Evolutionary conservation across 805 yeast genomes (phyloP).

Genomic region (Ogataea dorogensis): DNA sequence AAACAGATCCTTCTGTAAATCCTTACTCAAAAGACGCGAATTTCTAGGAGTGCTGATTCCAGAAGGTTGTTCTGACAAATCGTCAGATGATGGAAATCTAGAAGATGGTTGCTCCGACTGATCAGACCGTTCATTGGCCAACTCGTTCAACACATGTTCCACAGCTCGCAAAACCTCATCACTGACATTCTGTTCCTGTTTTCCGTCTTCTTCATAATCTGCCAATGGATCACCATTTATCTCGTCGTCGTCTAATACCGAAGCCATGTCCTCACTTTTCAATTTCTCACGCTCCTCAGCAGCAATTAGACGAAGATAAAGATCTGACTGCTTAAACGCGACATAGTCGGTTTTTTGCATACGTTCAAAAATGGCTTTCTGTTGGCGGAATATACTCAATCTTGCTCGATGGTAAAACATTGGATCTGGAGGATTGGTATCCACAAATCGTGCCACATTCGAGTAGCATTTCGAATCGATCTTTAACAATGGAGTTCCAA

Average conservation of each 20-base stretch:
- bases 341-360: slow-evolving; percentile 54
- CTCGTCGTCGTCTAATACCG: slow-evolving; percentile 22
- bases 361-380: slow-evolving; percentile 47
- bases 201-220: slow-evolving; percentile 29
- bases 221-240: slow-evolving; percentile 35
- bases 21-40: slow-evolving; percentile 30
- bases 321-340: slow-evolving; percentile 59
- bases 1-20: slow-evolving; percentile 33
- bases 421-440: slow-evolving; percentile 23
- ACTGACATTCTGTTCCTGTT: slow-evolving; percentile 40
- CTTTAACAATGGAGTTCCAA: slow-evolving; percentile 32
- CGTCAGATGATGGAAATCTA: slow-evolving; percentile 14
- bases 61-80: slow-evolving; percentile 12
- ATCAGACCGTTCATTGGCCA: slow-evolving; percentile 38
- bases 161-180: slow-evolving; percentile 56
- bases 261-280: slow-evolving; percentile 1
- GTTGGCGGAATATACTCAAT: slow-evolving; percentile 56
- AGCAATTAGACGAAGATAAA: slow-evolving; percentile 52
- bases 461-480: slow-evolving; percentile 29
- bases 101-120: slow-evolving; percentile 8
- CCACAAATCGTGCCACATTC: slow-evolving; percentile 39
- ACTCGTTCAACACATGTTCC: slow-evolving; percentile 64
- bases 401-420: slow-evolving; percentile 53
- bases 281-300: slow-evolving; percentile 28
- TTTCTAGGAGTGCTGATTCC: slow-evolving; percentile 20